Evolutionary conservation across 352 stramenopile species (phyloP), one percentile per base, ranked within the genome.

Genomic region (Aphanomyces astaci): DNA sequence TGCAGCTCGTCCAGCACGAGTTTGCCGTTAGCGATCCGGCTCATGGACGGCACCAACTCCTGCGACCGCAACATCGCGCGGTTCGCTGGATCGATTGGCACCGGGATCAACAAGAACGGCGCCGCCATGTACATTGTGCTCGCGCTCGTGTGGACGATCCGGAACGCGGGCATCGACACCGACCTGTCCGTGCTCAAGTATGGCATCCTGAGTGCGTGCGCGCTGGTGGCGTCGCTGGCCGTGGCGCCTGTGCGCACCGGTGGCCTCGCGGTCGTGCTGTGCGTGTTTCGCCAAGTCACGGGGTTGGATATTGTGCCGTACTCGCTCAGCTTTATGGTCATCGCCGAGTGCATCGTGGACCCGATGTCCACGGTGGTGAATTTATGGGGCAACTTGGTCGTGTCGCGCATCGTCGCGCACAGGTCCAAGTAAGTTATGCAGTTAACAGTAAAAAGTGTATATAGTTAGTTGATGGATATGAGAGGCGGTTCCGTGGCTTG

Each of bases 101-200:
- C 53, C 2, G 31, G 28, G 7, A 31, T 62, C 53, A 62, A 62
- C 53, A 62, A 62, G 31, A 62, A 62, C 31, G 53, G 53, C 28
- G 53, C 13, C 25, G 53, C 28, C 53, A 28, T 28, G 30, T 62
- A 62, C 31, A 31, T 62, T 36, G 28, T 36, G 28, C 43, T 62
- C 28, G 53, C 53, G 31, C 32, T 62, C 30, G 15, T 62, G 10
- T 62, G 28, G 28, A 62, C 32, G 25, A 43, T 62, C 17, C 19
- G n/a, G 17, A 62, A 62, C 53, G 53, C 25, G 17, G 53, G 53
- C 32, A 27, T 62, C 11, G 3, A 10, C 53, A 28, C 32, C 25
- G 28, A 46, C 25, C 31, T 62, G 28, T 30, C 53, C 1, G 17
- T 17, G 1, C n/a, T n/a, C 10, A 62, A 31, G 25, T 27, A 30